Conservation (phyloP, 225 moss, liverwort and hornwort genomes). For the Physcomitrium patens region DNA sequence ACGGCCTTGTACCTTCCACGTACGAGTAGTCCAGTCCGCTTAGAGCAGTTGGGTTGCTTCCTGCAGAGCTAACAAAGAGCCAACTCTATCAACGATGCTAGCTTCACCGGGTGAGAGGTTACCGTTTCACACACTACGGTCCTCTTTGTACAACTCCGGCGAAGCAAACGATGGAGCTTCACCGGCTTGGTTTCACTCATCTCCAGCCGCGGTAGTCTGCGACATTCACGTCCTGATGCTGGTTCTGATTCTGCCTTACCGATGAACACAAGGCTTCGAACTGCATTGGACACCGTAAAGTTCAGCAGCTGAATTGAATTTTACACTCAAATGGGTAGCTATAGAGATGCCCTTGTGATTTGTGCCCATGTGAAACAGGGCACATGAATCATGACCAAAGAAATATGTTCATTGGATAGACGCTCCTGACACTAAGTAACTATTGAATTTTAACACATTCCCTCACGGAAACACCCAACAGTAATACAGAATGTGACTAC, state of each 20-base stretch:
- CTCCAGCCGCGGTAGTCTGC: conserved; percentile 4
- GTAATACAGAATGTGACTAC: too few relatives aligned
- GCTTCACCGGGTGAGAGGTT: background rate
- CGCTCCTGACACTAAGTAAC: too few relatives aligned
- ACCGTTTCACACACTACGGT: background rate
- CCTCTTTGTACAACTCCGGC: background rate
- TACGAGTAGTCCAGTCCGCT: conserved; percentile 5
- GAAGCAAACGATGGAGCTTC: background rate
- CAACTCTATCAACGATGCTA: background rate
- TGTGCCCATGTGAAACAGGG: too few relatives aligned
- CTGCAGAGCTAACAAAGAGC: background rate
- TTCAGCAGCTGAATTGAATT: too few relatives aligned
- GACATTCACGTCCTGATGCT: background rate
- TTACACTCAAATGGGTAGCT: too few relatives aligned
- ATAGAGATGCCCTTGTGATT: too few relatives aligned
- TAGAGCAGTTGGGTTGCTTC: background rate
- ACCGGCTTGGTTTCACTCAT: background rate
- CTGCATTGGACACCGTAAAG: too few relatives aligned
- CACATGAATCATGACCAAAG: too few relatives aligned
- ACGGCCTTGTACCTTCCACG: conserved; percentile 36
- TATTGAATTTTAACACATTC: too few relatives aligned
- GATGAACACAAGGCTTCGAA: too few relatives aligned
- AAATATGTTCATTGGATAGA: too few relatives aligned
- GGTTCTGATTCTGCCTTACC: background rate
- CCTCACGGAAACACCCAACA: too few relatives aligned